Conservation (phyloP, 2,329 filamentous ascomycete species). For the Exophiala mesophila region DNA sequence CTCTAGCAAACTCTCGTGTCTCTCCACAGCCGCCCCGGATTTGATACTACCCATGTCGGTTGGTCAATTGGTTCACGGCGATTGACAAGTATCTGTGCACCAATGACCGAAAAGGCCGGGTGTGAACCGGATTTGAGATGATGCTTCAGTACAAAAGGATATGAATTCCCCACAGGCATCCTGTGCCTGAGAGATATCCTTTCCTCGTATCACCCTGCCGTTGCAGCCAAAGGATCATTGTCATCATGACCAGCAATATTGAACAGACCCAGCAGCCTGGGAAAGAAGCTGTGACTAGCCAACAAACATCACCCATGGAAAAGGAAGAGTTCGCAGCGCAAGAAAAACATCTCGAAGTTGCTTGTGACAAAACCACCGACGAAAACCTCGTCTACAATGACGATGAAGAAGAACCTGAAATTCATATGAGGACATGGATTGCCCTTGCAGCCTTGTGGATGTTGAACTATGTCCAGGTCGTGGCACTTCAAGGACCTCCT, state of each 20-base stretch:
- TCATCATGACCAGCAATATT: too few relatives aligned
- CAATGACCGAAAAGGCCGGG: neutral
- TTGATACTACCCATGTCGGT: too few relatives aligned
- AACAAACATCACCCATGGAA: too few relatives aligned
- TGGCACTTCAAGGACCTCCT: conserved; percentile 12
- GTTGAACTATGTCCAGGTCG: conserved; percentile 10
- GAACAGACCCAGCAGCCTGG: too few relatives aligned
- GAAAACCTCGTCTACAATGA: conserved; percentile 3
- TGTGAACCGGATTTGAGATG: neutral
- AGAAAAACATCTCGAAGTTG: neutral
- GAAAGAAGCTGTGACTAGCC: too few relatives aligned
- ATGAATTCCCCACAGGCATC: neutral
- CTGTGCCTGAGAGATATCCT: too few relatives aligned
- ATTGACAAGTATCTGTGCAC: too few relatives aligned
- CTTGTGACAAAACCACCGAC: neutral
- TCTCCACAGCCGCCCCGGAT: too few relatives aligned
- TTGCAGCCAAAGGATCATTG: too few relatives aligned
- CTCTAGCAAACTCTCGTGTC: too few relatives aligned
- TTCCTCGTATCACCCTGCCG: too few relatives aligned
- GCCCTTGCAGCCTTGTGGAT: conserved; percentile 11
- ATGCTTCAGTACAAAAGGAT: neutral
- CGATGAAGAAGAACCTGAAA: conserved; percentile 12
- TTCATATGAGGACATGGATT: conserved; percentile 11
- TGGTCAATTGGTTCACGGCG: too few relatives aligned
- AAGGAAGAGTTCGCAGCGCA: neutral